Base-by-base conservation (phyloP, 495 filamentous ascomycete species). In the Podospora sp. region DNA sequence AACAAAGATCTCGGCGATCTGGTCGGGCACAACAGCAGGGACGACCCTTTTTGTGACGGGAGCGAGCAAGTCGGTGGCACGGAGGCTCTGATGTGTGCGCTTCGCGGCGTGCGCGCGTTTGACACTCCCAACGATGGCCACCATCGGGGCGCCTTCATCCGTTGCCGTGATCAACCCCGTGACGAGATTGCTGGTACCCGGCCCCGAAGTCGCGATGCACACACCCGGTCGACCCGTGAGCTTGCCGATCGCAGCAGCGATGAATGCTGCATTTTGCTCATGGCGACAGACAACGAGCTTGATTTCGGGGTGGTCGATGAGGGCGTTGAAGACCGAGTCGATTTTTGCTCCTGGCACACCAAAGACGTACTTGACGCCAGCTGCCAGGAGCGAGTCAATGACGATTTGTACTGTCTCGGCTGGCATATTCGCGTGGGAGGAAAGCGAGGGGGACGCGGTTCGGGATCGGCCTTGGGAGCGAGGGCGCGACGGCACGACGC, bases 251-350 rank as follows among this genome's bases (percentile, higher is more conserved):
- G 75, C 78, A 9, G 76, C 75, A 21, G 78, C 78, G 51, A 80
- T 80, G 71, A 80, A 78, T 26, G 76, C 75, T 18, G 78, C 78
- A 65, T 80, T 80, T 53, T 80, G 78, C 66, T 80, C 78, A 60
- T 80, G 78, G 0, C 78, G 68, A 58, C 76, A 78, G 11, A 80
- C 74, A 9, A 80, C 61, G 24, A 80, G 68, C 60, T 72, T 72
- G 68, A 81, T 77, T 55, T 73, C 69, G 9, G 73, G 73, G 67
- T 80, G 78, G 68, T 80, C 78, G 36, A 71, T 22, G 1, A 80
- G 75, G 21, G 70, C 71, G 64, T 76, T 75, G 68, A 80, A 80
- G 56, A 80, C 68, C 24, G 76, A 75, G 67, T 80, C 78, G 55
- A 80, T 72, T 63, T 78, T 80, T 52, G 76, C 76, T 18, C 78